These are phyloP conservation scores for Suillus tomentosus DNA, from an alignment of 768 basidiomycete species.

Conservation along the genomic window DNA sequence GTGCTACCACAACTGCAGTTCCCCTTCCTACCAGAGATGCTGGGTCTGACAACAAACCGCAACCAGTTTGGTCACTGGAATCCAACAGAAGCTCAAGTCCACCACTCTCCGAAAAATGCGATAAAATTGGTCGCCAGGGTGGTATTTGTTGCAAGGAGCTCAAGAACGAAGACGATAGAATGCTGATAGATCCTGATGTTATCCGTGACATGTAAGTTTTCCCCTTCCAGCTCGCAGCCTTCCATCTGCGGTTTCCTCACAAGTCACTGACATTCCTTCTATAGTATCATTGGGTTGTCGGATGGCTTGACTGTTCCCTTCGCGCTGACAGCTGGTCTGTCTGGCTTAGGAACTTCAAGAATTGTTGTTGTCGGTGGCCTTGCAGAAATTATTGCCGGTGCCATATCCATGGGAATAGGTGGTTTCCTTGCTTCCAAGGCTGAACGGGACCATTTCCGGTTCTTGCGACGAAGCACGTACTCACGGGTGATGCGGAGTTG, in stretches of 20 bases:
- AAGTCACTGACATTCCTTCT: conserved; percentile 16
- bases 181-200: conserved; percentile 82
- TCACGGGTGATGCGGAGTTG: conserved; percentile 88
- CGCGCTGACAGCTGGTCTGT: conserved; percentile 86
- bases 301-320: conserved; percentile 93
- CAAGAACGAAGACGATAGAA: conserved; percentile 75
- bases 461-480: conserved; percentile 70
- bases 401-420: conserved; percentile 98
- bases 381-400: conserved; percentile 95
- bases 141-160: conserved; percentile 91
- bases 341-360: conserved; percentile 83
- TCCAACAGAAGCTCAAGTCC: conserved; percentile 40
- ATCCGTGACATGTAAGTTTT: conserved; percentile 78
- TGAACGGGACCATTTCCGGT: conserved; percentile 93
- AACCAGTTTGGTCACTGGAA: conserved; percentile 70
- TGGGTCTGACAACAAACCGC: conserved; percentile 33
- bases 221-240: background rate
- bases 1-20: conserved; percentile 12
- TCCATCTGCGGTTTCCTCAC: conserved; percentile 2
- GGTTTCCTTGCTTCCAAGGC: conserved; percentile 97
- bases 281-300: conserved; percentile 84
- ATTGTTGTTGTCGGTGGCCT: conserved; percentile 95
- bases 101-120: conserved; percentile 61
- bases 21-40: conserved; percentile 24
- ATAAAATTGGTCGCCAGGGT: conserved; percentile 49